A percentile compares a stretch with the other conserved stretches of the same genome.
These are phyloP conservation scores for Backusella luteola DNA, from an alignment of 192 early-diverging fungal genomes.

Conservation along the genomic window DNA sequence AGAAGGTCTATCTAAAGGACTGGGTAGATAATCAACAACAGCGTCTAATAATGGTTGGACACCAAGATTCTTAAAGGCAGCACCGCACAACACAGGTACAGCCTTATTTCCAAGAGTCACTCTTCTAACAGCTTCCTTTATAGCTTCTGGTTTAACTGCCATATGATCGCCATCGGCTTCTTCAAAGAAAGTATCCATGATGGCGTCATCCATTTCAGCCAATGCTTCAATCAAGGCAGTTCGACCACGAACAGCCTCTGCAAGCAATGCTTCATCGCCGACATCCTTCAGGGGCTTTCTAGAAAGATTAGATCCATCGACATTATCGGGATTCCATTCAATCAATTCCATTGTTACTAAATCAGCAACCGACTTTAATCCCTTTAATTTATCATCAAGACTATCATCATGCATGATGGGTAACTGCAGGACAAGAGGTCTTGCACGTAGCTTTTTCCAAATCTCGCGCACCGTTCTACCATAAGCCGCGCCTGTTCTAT, in stretches of 20 bases:
- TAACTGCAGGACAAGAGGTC: conserved; percentile 71
- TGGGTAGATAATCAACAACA: conserved; percentile 81
- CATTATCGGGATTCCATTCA: conserved; percentile 52
- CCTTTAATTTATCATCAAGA: conserved; percentile 39
- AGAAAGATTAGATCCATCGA: conserved; percentile 40
- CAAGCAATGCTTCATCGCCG: conserved; percentile 36
- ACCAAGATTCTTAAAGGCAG: conserved; percentile 85
- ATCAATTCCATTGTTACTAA: conserved; percentile 69
- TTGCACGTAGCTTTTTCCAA: conserved; percentile 50
- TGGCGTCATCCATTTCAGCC: conserved; percentile 76
- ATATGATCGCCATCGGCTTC: conserved; percentile 73
- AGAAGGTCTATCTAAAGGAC: conserved; percentile 67
- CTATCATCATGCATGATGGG: conserved; percentile 55
- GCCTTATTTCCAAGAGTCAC: conserved; percentile 65
- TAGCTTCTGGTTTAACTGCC: conserved; percentile 55
- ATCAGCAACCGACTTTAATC: conserved; percentile 70
- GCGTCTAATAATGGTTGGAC: conserved; percentile 94
- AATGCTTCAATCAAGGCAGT: conserved; percentile 77
- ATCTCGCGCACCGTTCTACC: conserved; percentile 60
- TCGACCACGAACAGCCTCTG: conserved; percentile 55
- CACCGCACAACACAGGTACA: conserved; percentile 87
- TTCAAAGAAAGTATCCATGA: conserved; percentile 82
- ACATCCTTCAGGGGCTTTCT: conserved; percentile 35
- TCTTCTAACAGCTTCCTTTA: conserved; percentile 68
- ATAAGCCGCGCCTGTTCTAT: conserved; percentile 76